Evolutionary conservation across 192 early-diverging fungal genomes (phyloP).

Genomic region (Coemansia sp.): DNA sequence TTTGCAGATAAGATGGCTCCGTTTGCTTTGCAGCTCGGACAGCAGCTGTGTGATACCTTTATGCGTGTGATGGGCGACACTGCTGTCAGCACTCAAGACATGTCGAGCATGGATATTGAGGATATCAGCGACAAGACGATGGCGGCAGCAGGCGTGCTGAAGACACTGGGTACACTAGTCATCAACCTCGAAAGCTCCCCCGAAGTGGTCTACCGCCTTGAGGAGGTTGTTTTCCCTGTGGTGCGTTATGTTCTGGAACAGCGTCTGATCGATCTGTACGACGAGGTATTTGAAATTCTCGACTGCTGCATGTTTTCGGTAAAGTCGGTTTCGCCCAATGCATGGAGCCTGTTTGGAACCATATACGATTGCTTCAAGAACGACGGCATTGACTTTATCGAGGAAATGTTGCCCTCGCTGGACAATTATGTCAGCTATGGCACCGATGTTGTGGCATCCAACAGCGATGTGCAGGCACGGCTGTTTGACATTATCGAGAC

Average conservation of each 20-base stretch:
- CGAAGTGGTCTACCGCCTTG: constrained; percentile 77
- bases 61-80: constrained; percentile 81
- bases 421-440: constrained; percentile 92
- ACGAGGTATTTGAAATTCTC: constrained; percentile 85
- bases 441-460: constrained; percentile 70
- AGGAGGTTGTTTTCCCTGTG: constrained; percentile 75
- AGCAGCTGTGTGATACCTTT: constrained; percentile 85
- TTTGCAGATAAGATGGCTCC: constrained; percentile 90
- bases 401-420: constrained; percentile 87
- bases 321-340: constrained; percentile 78
- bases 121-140: constrained; percentile 80
- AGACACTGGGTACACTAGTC: constrained; percentile 87
- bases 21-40: constrained; percentile 86
- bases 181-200: constrained; percentile 80
- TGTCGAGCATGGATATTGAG: constrained; percentile 59
- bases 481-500: constrained; percentile 86
- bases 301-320: constrained; percentile 84
- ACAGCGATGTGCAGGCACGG: constrained; percentile 67
- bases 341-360: constrained; percentile 81
- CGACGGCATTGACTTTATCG: constrained; percentile 83
- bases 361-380: constrained; percentile 79
- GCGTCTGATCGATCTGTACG: constrained; percentile 70
- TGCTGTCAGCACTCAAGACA: constrained; percentile 44
- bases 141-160: constrained; percentile 86
- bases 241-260: constrained; percentile 79